Evolutionary conservation across 2,329 filamentous ascomycete species (phyloP).

Genomic region (Stemphylium vesicarium): DNA sequence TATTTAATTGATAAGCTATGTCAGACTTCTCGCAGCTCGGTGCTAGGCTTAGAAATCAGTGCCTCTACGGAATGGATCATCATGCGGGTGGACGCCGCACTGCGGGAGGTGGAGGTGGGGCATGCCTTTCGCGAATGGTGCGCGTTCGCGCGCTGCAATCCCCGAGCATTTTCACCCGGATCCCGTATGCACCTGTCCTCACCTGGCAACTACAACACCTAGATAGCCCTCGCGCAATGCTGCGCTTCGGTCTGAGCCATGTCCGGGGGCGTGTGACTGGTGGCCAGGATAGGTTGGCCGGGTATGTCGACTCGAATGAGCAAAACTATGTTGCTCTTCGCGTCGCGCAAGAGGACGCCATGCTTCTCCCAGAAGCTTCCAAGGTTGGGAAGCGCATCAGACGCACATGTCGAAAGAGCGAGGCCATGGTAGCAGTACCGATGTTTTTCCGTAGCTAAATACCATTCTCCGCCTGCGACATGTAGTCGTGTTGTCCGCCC

Average conservation of each 20-base stretch:
- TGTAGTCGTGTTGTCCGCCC: not conserved
- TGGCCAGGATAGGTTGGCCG: not conserved
- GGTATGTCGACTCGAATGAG: not conserved
- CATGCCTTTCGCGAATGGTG: constrained; percentile 7
- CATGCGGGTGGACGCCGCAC: constrained; percentile 4
- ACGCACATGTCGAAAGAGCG: not conserved
- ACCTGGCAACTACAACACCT: not conserved
- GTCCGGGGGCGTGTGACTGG: not conserved
- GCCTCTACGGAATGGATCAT: constrained; percentile 25
- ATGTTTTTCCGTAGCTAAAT: not conserved
- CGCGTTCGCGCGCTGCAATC: not conserved
- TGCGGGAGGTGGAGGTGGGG: constrained; percentile 20
- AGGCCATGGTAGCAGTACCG: not conserved
- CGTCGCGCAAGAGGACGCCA: not conserved
- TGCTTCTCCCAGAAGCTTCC: not conserved
- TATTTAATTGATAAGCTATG: not conserved
- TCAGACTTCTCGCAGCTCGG: constrained; percentile 2
- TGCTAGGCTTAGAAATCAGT: constrained; percentile 35
- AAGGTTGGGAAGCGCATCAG: no score
- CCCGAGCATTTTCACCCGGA: constrained; percentile 17
- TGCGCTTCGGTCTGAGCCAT: not conserved
- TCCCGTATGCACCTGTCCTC: not conserved
- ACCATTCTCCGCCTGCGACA: not conserved
- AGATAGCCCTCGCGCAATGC: not conserved
- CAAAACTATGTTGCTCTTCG: not conserved